Evolutionary conservation across 148 eudicot genomes (phyloP).

Genomic region (Fagopyrum homotropicum): DNA sequence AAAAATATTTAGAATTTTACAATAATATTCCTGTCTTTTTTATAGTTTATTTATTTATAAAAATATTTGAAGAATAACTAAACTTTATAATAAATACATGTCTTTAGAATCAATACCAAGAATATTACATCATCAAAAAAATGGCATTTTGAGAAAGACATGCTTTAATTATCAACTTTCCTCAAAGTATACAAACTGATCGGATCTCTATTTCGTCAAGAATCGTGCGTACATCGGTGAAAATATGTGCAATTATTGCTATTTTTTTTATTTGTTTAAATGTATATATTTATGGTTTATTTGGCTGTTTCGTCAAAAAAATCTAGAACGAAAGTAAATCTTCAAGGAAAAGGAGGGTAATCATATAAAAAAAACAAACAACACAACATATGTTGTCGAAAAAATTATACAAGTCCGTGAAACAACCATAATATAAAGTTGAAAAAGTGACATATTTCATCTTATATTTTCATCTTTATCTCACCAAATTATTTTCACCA

Average conservation of each 20-base stretch:
- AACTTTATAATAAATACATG: background rate
- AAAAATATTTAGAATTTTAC: background rate
- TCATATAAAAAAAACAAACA: no score
- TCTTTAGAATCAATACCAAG: slow-evolving; percentile 4
- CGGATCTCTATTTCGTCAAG: slow-evolving; percentile 7
- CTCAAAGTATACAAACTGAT: background rate
- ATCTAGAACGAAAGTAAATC: no score
- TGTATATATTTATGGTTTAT: no score
- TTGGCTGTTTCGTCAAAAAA: no score
- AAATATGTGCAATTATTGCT: no score
- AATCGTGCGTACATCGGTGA: background rate
- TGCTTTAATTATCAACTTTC: slow-evolving; percentile 2
- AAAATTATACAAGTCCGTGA: no score
- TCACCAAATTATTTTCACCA: background rate
- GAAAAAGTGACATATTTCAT: no score
- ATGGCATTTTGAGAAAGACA: slow-evolving; percentile 4
- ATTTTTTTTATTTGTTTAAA: no score
- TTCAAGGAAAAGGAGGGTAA: no score
- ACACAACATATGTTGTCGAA: no score
- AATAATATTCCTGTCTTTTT: background rate
- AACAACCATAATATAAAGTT: no score
- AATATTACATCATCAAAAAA: slow-evolving; percentile 4
- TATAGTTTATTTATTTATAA: background rate
- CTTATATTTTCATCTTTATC: no score
- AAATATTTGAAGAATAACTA: background rate